Conservation (phyloP, 2,329 filamentous ascomycete species). For the Apiospora phragmitis region DNA sequence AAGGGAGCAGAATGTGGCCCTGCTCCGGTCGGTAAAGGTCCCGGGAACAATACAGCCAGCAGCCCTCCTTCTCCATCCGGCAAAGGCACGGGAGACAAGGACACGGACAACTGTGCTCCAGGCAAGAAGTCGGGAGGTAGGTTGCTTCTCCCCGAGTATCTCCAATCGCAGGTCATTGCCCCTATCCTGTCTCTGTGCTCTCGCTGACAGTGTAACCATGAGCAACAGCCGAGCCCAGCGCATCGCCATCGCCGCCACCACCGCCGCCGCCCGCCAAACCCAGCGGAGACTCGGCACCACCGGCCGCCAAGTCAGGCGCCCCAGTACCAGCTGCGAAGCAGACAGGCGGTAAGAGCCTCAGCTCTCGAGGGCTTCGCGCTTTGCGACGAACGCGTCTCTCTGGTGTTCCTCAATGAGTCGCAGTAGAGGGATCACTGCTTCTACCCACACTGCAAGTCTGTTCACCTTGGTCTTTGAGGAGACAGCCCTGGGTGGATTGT, state of each 20-base stretch:
- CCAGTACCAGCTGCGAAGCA: neutral
- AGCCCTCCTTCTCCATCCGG: neutral
- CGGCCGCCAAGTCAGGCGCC: neutral
- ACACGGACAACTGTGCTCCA: neutral
- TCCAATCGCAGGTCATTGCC: neutral
- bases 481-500: too few relatives aligned
- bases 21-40: neutral
- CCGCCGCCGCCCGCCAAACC: neutral
- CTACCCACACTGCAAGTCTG: neutral
- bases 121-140: neutral
- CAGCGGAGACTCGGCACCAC: neutral
- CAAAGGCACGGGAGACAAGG: neutral
- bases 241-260: neutral
- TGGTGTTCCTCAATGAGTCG: neutral
- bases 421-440: neutral
- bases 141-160: neutral
- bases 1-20: neutral
- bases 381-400: neutral
- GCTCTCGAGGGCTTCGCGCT: neutral
- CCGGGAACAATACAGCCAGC: neutral
- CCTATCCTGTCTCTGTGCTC: neutral
- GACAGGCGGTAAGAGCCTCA: neutral
- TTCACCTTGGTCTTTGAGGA: neutral
- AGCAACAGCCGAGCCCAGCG: neutral
- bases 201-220: neutral